phyloP scores from a whole-genome alignment of 148 eudicot genomes.

The Dianthus caryophyllus region DNA sequence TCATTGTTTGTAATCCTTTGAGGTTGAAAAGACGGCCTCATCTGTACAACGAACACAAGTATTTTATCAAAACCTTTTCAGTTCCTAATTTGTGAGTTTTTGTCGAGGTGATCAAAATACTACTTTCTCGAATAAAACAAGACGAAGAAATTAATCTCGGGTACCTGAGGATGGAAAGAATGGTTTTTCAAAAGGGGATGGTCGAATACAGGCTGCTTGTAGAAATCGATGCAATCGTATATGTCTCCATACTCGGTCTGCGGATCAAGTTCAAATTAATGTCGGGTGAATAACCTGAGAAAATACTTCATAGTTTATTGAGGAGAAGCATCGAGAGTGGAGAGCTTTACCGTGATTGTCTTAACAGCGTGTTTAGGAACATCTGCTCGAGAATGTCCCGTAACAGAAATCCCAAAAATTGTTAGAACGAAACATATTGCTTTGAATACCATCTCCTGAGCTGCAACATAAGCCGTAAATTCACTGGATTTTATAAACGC shows the following conservation, averaged over 20 bases:
- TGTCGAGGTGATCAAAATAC: no score
- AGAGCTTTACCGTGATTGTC: neutral
- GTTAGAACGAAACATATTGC: no score
- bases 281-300: neutral
- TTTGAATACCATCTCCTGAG: neutral
- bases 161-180: slow-evolving; percentile 19
- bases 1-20: neutral
- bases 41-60: slow-evolving; percentile 8
- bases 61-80: no score
- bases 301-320: neutral
- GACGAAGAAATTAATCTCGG: no score
- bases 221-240: slow-evolving; percentile 25
- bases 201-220: slow-evolving; percentile 22
- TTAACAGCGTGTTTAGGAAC: slow-evolving; percentile 10
- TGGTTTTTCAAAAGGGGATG: slow-evolving; percentile 22
- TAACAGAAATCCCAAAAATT: no score
- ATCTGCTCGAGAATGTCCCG: neutral
- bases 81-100: no score
- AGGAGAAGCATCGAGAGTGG: no score
- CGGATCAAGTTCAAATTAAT: neutral
- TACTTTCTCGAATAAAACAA: no score
- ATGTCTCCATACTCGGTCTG: slow-evolving; percentile 14
- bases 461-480: no score
- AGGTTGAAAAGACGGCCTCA: slow-evolving; percentile 16
- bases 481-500: neutral